Percentiles rank a stretch among this genome's conserved stretches.
These are phyloP conservation scores for Leersia perrieri DNA, from an alignment of 176 grass and related monocot species.

Conservation along the genomic window DNA sequence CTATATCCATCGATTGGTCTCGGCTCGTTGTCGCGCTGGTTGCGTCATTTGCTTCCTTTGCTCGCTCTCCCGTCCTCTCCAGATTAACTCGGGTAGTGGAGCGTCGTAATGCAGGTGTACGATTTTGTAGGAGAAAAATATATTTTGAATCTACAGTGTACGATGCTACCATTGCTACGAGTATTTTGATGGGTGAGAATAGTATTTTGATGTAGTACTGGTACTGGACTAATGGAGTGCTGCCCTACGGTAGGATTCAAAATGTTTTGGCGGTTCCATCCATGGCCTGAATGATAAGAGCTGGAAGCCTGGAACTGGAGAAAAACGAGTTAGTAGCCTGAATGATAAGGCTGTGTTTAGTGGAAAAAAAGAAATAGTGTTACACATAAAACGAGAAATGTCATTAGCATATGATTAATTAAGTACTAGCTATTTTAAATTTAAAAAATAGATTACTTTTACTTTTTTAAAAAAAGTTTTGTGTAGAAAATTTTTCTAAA, in stretches of 20 bases:
- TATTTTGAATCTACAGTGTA: not conserved
- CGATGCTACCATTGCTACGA: no score
- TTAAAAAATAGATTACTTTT: no score
- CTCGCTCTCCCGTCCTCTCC: not conserved
- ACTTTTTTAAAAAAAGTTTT: no score
- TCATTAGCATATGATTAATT: no score
- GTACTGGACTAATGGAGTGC: not conserved
- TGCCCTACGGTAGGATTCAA: not conserved
- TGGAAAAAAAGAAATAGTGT: no score
- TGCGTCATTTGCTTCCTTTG: not conserved
- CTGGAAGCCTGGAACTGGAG: not conserved
- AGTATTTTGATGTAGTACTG: not conserved
- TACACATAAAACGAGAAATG: no score
- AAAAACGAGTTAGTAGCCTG: no score
- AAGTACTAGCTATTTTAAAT: no score
- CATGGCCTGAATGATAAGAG: not conserved
- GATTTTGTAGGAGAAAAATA: not conserved
- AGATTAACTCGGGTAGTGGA: not conserved
- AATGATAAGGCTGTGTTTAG: no score
- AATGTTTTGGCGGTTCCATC: not conserved
- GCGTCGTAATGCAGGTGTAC: not conserved
- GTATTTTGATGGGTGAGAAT: no score
- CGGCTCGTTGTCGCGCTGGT: slow-evolving; percentile 7
- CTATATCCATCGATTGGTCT: not conserved
- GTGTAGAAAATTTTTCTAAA: no score